Base-by-base conservation (phyloP, 169 alveolate species). In the Plasmodium malariae region DNA sequence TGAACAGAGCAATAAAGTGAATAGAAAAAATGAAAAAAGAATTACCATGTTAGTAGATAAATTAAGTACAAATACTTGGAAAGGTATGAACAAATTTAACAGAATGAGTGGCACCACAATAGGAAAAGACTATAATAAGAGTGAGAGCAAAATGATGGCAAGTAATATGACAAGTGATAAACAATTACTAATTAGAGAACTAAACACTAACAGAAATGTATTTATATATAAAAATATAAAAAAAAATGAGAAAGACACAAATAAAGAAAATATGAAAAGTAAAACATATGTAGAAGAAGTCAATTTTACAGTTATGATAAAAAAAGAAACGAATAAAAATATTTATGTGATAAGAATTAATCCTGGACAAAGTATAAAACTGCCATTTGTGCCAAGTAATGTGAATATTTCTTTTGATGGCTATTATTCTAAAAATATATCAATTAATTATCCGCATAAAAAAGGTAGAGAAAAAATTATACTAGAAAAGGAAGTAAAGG, bases 391-490 rank as follows among this genome's bases (percentile, higher is more conserved):
- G 19, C 91, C 85, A 19, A 32, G 21, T 48, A 83, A 51, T 49
- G 43, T 69, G 12, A 83, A 32, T 28, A 83, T 83, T 9, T 83
- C 86, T 2, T 83, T 83, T 67, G 91, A 83, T 57, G 91, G 91
- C 5, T 83, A 83, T 48, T 40, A 83, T 54, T 83, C 91, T 12
- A 30, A 49, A 28, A 67, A 43, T 69, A 83, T 83, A 12, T 68
- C 65, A 21, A 83, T 83, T 45, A 83, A 65, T 59, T 83, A 83
- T 32, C 91, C 91, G 21, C 83, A 83, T 67, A 83, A 83, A 59
- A 83, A 83, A 43, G 91, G 91, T 2, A 54, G 91, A 40, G 91
- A 83, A 71, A 83, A 83, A 83, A 83, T 83, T 14, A 83, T 83
- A 28, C 51, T 83, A 40, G 91, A 83, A 26, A 83, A 69, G 49